Evolutionary conservation across 2,329 filamentous ascomycete genomes (phyloP), one percentile per base, ranked within the genome.

Genomic region (Periconia sp.): DNA sequence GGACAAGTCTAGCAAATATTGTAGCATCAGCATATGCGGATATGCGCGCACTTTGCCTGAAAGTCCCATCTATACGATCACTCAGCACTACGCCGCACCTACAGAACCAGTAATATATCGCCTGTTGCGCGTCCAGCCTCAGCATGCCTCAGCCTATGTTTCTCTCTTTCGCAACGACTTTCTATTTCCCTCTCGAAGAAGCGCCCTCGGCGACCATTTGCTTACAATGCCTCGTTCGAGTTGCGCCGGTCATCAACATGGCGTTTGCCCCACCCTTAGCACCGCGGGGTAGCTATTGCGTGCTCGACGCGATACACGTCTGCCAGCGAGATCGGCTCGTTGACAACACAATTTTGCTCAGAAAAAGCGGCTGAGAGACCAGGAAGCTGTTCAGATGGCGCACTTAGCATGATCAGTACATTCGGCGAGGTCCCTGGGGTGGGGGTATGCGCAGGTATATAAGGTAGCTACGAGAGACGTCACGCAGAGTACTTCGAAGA

Each of bases 231-330:
- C n/a, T n/a, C 7, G 12, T 25, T 12, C 8, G 23, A 25, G 23
- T 12, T 25, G 12, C 8, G 23, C 8, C 23, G 8, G 28, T 13
- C 15, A 8, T 12, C 8, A 15, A 31, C 18, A 11, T 8, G 15
- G 23, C 23, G 7, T 25, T 25, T 25, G 7, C 23, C 8, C 23
- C 23, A 25, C 23, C 23, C 7, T 12, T 21, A 9, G 12, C 37
- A 19, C 40, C 38, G 44, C 40, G 44, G 44, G 44, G 44, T 46
- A 46, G 37, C 38, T 18, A 48, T 49, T 42, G 39, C 46, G 42
- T 46, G 46, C 46, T 46, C 30, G 24, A 40, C 45, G n/a, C 34
- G 34, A n/a, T 32, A 36, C 34, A 36, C 34, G 34, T 5, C 34
- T n/a, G 15, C 8, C 7, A 30, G 24, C 36, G 36, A 30, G 16